phyloP scores from a whole-genome alignment of 2,329 filamentous ascomycete genomes.

The Aspergillus arachidicola region DNA sequence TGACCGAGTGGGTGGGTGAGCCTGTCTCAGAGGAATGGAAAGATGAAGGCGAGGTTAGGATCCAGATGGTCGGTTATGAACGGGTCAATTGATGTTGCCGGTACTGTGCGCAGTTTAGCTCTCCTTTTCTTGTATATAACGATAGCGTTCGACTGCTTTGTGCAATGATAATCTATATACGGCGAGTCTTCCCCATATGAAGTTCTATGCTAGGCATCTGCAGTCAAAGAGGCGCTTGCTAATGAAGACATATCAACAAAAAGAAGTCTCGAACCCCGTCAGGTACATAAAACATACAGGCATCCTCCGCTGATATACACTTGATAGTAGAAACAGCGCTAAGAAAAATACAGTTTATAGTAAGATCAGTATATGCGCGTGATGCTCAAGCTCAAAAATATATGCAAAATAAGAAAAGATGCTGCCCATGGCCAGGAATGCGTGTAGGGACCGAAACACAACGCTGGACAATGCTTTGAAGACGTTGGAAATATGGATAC shows the following conservation, averaged over 20 bases:
- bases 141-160: neutral
- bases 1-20: conserved; percentile 47
- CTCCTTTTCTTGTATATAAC: neutral
- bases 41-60: conserved; percentile 52
- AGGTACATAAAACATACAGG: neutral
- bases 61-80: conserved; percentile 53
- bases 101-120: neutral
- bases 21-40: conserved; percentile 45
- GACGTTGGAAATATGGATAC: neutral
- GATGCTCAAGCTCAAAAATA: neutral
- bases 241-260: neutral
- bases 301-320: neutral
- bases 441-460: neutral
- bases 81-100: conserved; percentile 20
- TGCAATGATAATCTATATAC: neutral
- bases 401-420: neutral
- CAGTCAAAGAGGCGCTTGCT: neutral
- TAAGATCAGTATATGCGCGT: neutral
- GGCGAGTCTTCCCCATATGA: neutral
- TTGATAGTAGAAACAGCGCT: neutral
- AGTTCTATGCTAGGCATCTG: neutral
- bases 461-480: neutral
- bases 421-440: neutral
- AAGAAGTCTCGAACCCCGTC: neutral
- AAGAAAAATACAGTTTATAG: neutral